Evolutionary conservation across 139 green algal genomes (phyloP), one percentile per base, ranked within the genome.

Genomic region (Bryopsis sp.): DNA sequence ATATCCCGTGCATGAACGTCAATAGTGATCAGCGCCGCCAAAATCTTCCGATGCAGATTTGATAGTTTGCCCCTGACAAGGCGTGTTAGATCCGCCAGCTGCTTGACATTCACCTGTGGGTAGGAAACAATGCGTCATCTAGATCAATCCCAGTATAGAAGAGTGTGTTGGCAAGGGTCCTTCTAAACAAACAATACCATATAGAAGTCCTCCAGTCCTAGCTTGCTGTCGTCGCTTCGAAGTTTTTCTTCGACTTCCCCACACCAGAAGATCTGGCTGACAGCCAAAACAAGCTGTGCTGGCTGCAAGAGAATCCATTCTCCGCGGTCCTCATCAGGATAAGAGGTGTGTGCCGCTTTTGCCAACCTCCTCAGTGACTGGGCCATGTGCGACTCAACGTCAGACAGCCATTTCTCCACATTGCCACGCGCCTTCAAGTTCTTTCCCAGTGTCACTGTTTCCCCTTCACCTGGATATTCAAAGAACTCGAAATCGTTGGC

Each of bases 1-100:
- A 93, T 89, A 74, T 92, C 86, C 38, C 85, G 75, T 28, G 82
- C 82, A 75, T 95, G 86, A 58, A 95, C 88, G 71, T 95, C 88
- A 37, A 95, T 89, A 2, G 88, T 95, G 81, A 95, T 92, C 58
- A 95, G 79, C 28, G 88, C 82, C 0, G 76, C 79, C 31, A 92
- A 68, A 58, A 88, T 85, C 63, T 72, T 73, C 46, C 85, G 76
- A 7, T 83, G 68, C 50, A 92, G 76, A 6, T 54, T 68, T 3
- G 59, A 76, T 47, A 91, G 71, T 48, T 89, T 71, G n/a, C 81
- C 78, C 1, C 83, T 72, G 47, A 90, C 83, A 43, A 92, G 74
- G 8, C 50, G 54, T 3, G 81, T 83, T 26, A 94, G 75, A 39
- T 87, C 83, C 0, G 64, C 74, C n/a, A 94, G 81, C 69, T 88